These are phyloP conservation scores for Rutidosis leptorrhynchoides DNA, from an alignment of 129 eudicot genomes.

Conservation along the genomic window DNA sequence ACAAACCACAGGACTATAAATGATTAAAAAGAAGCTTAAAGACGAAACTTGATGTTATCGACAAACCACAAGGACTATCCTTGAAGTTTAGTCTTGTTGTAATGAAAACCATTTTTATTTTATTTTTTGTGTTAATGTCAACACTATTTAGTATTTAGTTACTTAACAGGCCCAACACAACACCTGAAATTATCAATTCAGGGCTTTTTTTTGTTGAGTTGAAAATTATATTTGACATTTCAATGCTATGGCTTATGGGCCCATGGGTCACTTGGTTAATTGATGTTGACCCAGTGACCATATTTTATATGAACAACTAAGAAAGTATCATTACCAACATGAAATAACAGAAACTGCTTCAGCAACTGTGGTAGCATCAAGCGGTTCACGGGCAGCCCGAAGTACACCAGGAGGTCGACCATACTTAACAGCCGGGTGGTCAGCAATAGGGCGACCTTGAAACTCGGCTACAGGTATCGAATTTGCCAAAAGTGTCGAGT, in stretches of 20 bases:
- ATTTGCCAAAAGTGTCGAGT: conserved; percentile 63
- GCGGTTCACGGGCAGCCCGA: conserved; percentile 56
- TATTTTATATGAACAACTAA: neutral
- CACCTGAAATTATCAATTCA: neutral
- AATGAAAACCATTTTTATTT: too few species aligned
- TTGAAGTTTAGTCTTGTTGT: too few species aligned
- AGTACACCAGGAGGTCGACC: conserved; percentile 85
- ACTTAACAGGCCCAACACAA: neutral
- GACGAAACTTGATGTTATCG: too few species aligned
- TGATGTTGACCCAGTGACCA: neutral
- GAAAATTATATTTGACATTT: conserved; percentile 7
- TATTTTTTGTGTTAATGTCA: too few species aligned
- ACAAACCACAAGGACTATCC: too few species aligned
- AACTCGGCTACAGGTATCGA: conserved; percentile 79
- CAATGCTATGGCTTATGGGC: too few species aligned
- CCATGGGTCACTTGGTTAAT: neutral
- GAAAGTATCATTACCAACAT: conserved; percentile 51
- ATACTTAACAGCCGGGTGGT: conserved; percentile 76
- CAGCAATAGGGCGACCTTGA: conserved; percentile 87
- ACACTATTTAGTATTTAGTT: too few species aligned
- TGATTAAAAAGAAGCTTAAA: too few species aligned
- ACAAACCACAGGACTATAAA: too few species aligned
- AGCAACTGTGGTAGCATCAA: conserved; percentile 78
- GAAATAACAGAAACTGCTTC: conserved; percentile 93
- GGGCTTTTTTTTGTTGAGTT: neutral